These are phyloP conservation scores for Aspergillus jensenii DNA, from an alignment of 2,329 filamentous ascomycete species.

Conservation along the genomic window DNA sequence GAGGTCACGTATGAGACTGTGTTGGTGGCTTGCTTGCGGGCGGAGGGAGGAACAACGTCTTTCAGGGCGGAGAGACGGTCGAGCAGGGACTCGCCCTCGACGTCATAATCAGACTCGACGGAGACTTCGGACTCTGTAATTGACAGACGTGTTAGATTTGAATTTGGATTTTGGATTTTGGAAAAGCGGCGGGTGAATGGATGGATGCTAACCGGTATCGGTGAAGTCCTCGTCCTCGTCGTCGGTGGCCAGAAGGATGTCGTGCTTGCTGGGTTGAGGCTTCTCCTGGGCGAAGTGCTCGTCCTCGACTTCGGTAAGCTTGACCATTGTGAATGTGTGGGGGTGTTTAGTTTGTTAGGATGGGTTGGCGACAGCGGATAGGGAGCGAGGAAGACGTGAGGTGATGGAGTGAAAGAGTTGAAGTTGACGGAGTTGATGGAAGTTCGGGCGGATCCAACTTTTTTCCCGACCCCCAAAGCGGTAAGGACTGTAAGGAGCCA, in stretches of 20 bases:
- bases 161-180: background rate
- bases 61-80: slow-evolving; percentile 72
- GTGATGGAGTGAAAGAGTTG: slow-evolving; percentile 11
- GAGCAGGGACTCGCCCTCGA: slow-evolving; percentile 60
- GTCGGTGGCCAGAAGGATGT: slow-evolving; percentile 50
- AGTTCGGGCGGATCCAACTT: slow-evolving; percentile 33
- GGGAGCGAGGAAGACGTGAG: background rate
- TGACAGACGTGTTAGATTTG: slow-evolving; percentile 14
- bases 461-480: slow-evolving; percentile 33
- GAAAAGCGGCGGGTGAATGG: background rate
- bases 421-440: slow-evolving; percentile 20
- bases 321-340: slow-evolving; percentile 68
- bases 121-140: slow-evolving; percentile 76
- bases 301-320: slow-evolving; percentile 94
- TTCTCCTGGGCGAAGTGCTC: slow-evolving; percentile 82
- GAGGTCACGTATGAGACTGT: slow-evolving; percentile 50
- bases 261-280: slow-evolving; percentile 60
- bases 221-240: slow-evolving; percentile 87
- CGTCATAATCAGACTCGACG: slow-evolving; percentile 66
- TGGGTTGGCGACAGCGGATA: slow-evolving; percentile 8
- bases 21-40: slow-evolving; percentile 66
- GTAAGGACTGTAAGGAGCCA: slow-evolving; percentile 1
- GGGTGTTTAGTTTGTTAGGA: slow-evolving; percentile 9
- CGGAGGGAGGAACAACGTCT: slow-evolving; percentile 73
- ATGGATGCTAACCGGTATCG: slow-evolving; percentile 71